Base-by-base conservation (phyloP, 805 yeast genomes). In the Cyberlindnera mrakii region DNA sequence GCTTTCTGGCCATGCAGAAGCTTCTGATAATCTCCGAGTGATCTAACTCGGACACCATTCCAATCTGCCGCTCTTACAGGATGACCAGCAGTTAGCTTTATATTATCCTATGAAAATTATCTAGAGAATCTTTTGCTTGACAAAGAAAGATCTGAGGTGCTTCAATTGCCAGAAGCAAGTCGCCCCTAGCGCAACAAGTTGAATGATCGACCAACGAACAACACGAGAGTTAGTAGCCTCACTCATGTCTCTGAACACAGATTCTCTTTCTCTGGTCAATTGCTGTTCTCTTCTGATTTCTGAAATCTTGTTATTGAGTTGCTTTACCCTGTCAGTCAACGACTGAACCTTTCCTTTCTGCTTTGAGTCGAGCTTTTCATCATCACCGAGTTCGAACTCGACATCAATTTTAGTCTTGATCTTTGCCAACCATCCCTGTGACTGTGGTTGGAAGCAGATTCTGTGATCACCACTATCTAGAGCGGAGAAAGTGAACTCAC, bases 381-480 rank as follows among this genome's bases (percentile, higher is more conserved):
- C 80, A 37, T 82, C 78, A 20, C 89, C 91, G 45, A 80, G 71
- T 35, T 77, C 80, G 54, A 84, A 71, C 48, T 82, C 87, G 45
- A 84, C 74, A 46, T 74, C 72, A 42, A 81, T 68, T 55, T 80
- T 72, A 44, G 81, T 77, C 45, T 67, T 69, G 51, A 71, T 69
- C 55, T 76, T 75, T 46, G 77, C 70, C 55, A 85, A 71, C 80
- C 89, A 84, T 42, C 85, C 87, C 14, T 58, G 61, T 6, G 67
- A 59, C 45, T 66, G 68, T n/a, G 72, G 70, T 48, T 67, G 70
- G 49, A 84, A 68, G 63, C 93, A 84, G 59, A 84, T 77, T 63
- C 78, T 79, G 66, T 84, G 91, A 57, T 84, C 91, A 54, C 93
- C 93, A 15, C 83, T 68, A 49, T 82, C 90, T 33, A 76, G 63